Percentiles rank a stretch among this genome's conserved stretches.
These are phyloP conservation scores for Aspergillus sojae DNA, from an alignment of 2,329 filamentous ascomycete species.

Conservation along the genomic window DNA sequence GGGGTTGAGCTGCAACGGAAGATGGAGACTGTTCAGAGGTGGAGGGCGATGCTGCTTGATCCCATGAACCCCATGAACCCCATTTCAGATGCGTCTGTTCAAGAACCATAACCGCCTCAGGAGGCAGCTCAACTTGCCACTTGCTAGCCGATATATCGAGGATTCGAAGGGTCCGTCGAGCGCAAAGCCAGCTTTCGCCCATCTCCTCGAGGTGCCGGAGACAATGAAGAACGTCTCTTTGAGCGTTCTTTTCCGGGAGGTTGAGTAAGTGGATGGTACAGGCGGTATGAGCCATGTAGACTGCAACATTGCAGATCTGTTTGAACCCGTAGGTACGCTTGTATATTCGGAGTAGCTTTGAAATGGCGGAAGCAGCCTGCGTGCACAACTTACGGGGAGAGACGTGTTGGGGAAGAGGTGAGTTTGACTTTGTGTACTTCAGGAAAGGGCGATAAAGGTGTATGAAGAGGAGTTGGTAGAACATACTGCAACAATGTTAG, in stretches of 20 bases:
- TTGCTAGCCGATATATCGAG: slow-evolving; percentile 82
- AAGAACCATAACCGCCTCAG: slow-evolving; percentile 78
- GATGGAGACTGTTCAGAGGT: slow-evolving; percentile 30
- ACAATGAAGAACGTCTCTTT: slow-evolving; percentile 85
- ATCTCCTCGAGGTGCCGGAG: slow-evolving; percentile 94
- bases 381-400: slow-evolving; percentile 90
- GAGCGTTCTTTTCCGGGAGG: slow-evolving; percentile 86
- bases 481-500: slow-evolving; percentile 69
- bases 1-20: slow-evolving; percentile 18
- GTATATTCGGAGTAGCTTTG: slow-evolving; percentile 91
- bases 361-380: slow-evolving; percentile 84
- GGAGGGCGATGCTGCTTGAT: slow-evolving; percentile 37
- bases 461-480: slow-evolving; percentile 93
- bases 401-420: slow-evolving; percentile 81
- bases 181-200: slow-evolving; percentile 90
- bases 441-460: slow-evolving; percentile 94
- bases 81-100: slow-evolving; percentile 78
- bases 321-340: slow-evolving; percentile 88
- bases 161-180: slow-evolving; percentile 80
- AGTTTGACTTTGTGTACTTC: slow-evolving; percentile 80
- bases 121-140: slow-evolving; percentile 84
- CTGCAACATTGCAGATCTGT: slow-evolving; percentile 94
- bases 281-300: slow-evolving; percentile 93
- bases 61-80: slow-evolving; percentile 64
- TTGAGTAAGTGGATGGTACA: slow-evolving; percentile 95